Percentiles rank a stretch among this genome's conserved stretches.
phyloP scores from a whole-genome alignment of 805 yeast species.

The Priceomyces haplophilus region DNA sequence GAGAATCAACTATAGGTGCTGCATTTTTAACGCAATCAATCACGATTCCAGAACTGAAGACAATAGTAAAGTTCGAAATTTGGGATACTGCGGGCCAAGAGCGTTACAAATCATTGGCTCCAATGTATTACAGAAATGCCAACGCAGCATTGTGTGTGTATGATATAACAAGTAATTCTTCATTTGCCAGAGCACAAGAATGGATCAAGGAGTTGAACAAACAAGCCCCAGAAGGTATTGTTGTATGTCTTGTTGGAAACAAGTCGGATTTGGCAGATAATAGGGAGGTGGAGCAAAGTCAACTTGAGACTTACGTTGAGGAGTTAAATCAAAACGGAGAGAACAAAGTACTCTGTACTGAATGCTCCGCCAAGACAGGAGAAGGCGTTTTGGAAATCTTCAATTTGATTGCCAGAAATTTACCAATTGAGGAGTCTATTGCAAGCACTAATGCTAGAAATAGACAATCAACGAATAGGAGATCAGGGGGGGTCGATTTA shows the following conservation, averaged over 20 bases:
- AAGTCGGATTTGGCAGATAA: constrained; percentile 58
- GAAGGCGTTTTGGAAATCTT: constrained; percentile 43
- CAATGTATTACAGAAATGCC: constrained; percentile 46
- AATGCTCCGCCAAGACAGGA: constrained; percentile 45
- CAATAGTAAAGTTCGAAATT: constrained; percentile 64
- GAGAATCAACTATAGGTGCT: constrained; percentile 83
- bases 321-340: constrained; percentile 42
- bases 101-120: constrained; percentile 42
- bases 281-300: constrained; percentile 40
- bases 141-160: constrained; percentile 78
- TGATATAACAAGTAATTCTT: constrained; percentile 67
- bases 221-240: constrained; percentile 71
- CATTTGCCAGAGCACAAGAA: constrained; percentile 66
- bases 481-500: constrained; percentile 37
- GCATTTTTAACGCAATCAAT: constrained; percentile 74
- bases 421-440: constrained; percentile 40
- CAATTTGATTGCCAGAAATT: constrained; percentile 37
- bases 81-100: constrained; percentile 97
- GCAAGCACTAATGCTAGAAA: constrained; percentile 21
- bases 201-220: constrained; percentile 80
- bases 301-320: constrained; percentile 48
- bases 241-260: constrained; percentile 83
- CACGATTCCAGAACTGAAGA: constrained; percentile 47
- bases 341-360: constrained; percentile 34
- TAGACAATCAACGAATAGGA: constrained; percentile 24